Percentiles rank a stretch among this genome's conserved stretches.
These are phyloP conservation scores for Coemansia furcata DNA, from an alignment of 192 early-diverging fungal genomes.

Conservation along the genomic window DNA sequence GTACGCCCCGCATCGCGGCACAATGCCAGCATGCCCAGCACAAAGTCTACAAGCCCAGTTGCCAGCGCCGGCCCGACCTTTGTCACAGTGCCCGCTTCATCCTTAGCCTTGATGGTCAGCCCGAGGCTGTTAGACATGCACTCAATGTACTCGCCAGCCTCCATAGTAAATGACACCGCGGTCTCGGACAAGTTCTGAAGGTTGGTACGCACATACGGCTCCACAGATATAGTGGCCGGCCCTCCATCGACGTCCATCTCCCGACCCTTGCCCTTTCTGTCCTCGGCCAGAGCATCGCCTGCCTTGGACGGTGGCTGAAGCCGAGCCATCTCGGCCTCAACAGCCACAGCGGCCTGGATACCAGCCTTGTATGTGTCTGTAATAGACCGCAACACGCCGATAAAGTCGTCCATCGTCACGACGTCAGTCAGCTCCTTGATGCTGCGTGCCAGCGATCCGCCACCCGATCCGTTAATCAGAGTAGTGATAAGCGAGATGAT, in stretches of 20 bases:
- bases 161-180: conserved; percentile 32
- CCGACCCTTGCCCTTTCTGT: conserved; percentile 3
- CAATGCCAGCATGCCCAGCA: conserved; percentile 17
- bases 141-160: conserved; percentile 48
- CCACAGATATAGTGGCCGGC: background rate
- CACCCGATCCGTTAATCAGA: conserved; percentile 37
- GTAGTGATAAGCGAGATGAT: conserved; percentile 38
- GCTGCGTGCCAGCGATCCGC: conserved; percentile 37
- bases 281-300: conserved; percentile 13
- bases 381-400: conserved; percentile 13
- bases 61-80: conserved; percentile 21
- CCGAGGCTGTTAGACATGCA: conserved; percentile 49
- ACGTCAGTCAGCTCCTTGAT: conserved; percentile 31
- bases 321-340: conserved; percentile 27
- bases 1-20: conserved; percentile 21
- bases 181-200: conserved; percentile 36
- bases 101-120: conserved; percentile 13
- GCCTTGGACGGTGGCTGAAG: conserved; percentile 9
- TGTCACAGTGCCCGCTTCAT: conserved; percentile 4
- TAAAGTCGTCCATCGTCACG: conserved; percentile 34
- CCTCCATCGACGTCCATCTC: conserved; percentile 41
- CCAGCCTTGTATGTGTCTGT: conserved; percentile 21
- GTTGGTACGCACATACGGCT: conserved; percentile 32
- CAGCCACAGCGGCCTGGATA: conserved; percentile 33
- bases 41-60: conserved; percentile 21